These are phyloP conservation scores for Castanea sativa DNA, from an alignment of 306 rosid species.

Conservation along the genomic window DNA sequence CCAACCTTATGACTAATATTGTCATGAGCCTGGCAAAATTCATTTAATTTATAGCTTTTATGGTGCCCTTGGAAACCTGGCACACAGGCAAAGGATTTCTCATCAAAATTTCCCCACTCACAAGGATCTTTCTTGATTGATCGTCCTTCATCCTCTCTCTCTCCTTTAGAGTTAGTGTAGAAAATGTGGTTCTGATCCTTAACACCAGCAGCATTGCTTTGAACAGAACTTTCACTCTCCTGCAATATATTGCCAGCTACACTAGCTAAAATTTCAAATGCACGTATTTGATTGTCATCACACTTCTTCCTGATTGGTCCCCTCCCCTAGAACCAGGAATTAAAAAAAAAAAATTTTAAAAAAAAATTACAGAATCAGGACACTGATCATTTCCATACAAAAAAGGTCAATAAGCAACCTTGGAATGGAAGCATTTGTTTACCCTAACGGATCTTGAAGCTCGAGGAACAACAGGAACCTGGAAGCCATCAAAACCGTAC, in stretches of 20 bases:
- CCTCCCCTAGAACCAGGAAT: conserved; percentile 53
- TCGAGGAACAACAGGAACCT: conserved; percentile 58
- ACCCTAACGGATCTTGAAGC: conserved; percentile 72
- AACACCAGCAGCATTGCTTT: conserved; percentile 16
- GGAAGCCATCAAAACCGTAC: conserved; percentile 58
- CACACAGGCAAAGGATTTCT: conserved; percentile 22
- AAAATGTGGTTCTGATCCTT: conserved; percentile 19
- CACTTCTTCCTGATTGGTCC: conserved; percentile 49
- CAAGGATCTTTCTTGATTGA: conserved; percentile 32
- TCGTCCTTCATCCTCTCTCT: conserved; percentile 21
- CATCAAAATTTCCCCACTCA: conserved; percentile 36
- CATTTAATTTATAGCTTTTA: conserved; percentile 36
- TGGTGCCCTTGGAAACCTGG: conserved; percentile 30
- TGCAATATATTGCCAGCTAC: conserved; percentile 63
- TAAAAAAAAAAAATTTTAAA: conserved; percentile 14
- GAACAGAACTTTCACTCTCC: conserved; percentile 33
- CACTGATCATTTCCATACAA: conserved; percentile 14
- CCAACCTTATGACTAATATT: conserved; percentile 8
- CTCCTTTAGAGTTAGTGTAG: conserved; percentile 17
- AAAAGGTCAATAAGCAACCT: background rate
- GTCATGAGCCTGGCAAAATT: conserved; percentile 19
- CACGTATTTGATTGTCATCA: conserved; percentile 42
- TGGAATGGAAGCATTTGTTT: conserved; percentile 23
- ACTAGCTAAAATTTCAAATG: conserved; percentile 71
- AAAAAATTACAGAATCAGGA: conserved; percentile 13